A percentile compares a stretch with the other conserved stretches of the same genome.
These are phyloP conservation scores for Debaryomyces udenii DNA, from an alignment of 1,139 yeast species.

Conservation along the genomic window DNA sequence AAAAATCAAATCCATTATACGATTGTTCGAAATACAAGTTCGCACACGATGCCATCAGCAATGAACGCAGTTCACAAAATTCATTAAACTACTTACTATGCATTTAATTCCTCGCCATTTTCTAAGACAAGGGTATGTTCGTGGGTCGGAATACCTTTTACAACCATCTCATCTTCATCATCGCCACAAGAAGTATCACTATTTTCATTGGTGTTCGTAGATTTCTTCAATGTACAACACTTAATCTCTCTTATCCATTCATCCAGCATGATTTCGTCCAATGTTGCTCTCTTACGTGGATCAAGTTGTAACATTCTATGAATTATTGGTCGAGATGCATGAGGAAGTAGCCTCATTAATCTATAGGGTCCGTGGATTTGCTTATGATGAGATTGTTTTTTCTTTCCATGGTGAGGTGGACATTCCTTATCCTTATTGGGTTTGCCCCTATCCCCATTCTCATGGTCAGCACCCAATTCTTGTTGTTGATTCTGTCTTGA, in stretches of 20 bases:
- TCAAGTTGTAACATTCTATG: conserved; percentile 73
- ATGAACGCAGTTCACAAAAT: conserved; percentile 7
- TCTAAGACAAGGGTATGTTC: conserved; percentile 45
- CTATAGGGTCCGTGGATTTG: conserved; percentile 83
- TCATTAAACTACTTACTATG: conserved; percentile 11
- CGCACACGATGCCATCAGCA: too few relatives aligned
- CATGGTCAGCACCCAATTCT: not conserved
- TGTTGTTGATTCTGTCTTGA: conserved; percentile 14
- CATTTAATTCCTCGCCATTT: conserved; percentile 16
- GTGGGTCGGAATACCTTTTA: conserved; percentile 44
- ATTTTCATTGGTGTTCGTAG: conserved; percentile 26
- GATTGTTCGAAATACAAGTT: too few relatives aligned
- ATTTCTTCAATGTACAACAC: conserved; percentile 43
- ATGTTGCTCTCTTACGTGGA: conserved; percentile 66
- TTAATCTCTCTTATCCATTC: conserved; percentile 70
- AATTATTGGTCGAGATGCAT: conserved; percentile 78
- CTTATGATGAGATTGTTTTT: conserved; percentile 39
- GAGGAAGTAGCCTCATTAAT: conserved; percentile 82
- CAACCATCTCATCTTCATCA: conserved; percentile 42
- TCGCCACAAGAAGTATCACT: conserved; percentile 33
- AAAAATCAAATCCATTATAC: too few relatives aligned
- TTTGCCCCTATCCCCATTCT: conserved; percentile 3
- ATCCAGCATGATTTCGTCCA: conserved; percentile 68
- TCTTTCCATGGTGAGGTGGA: conserved; percentile 19
- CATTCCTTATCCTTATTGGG: conserved; percentile 9